Evolutionary conservation across 2,329 filamentous ascomycete genomes (phyloP), one percentile per base, ranked within the genome.

Genomic region (Tolypocladium amazonense): DNA sequence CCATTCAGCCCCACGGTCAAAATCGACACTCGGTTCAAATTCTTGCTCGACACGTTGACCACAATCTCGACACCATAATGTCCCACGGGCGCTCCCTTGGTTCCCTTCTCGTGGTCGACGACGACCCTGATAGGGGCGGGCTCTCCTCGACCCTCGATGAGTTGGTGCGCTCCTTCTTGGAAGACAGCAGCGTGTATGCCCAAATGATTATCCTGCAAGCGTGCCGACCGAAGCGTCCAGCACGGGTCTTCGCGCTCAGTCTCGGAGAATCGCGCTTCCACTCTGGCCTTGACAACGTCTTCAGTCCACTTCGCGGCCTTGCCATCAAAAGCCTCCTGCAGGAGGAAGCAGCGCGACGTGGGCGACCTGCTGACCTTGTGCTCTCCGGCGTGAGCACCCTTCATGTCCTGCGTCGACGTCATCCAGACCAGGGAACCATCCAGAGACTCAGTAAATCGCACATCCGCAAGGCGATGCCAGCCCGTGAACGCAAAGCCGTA

Each of bases 231-330:
- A 38, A 95, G 81, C 38, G 89, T 89, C 92, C 91, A 97, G 66
- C 83, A 85, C 20, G 86, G 81, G 61, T 88, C 84, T 71, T 96
- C 91, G 61, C 92, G 85, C 75, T 96, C 90, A n/a, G 78, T 72
- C 70, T 96, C 92, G 0, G 89, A 77, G 68, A 95, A 96, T 14
- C 92, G 84, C 7, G 87, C 88, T 73, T 97, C 93, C 18, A 97
- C 85, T 64, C 88, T 86, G 11, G 92, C 92, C 74, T 93, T 95
- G 56, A 87, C 85, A 15, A 97, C 80, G 64, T 97, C 94, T 73
- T 97, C 93, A 35, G 86, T 85, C 73, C 90, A 87, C 62, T 88
- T 89, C 23, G 80, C 77, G 1, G 88, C 90, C 70, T 87, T 92
- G 33, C 86, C 87, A 69, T 96, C 89, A 66, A 93, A 93, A 9